Conservation (phyloP, 169 alveolate genomes). For the Plasmodium falciparum region DNA sequence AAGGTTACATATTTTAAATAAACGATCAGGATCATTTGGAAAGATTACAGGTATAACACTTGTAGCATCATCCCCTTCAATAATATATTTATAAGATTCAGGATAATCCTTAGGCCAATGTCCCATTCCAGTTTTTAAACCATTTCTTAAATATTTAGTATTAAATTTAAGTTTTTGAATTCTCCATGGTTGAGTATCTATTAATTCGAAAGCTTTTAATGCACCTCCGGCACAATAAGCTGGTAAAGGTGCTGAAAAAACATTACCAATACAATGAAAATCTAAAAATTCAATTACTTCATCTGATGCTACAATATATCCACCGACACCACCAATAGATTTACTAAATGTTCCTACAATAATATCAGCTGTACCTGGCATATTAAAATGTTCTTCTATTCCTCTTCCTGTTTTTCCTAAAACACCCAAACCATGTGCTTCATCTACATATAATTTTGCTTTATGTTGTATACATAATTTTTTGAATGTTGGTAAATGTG, state of each 20-base stretch:
- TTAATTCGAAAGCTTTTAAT: constrained; percentile 83
- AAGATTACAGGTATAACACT: constrained; percentile 85
- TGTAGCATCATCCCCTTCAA: constrained; percentile 84
- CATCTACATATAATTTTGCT: constrained; percentile 85
- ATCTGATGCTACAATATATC: constrained; percentile 82
- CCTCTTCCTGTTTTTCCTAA: constrained; percentile 92
- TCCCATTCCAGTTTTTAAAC: constrained; percentile 80
- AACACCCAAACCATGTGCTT: constrained; percentile 92
- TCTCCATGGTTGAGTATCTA: constrained; percentile 82
- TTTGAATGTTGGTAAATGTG: constrained; percentile 83
- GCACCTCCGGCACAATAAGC: constrained; percentile 88
- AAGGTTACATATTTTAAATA: constrained; percentile 76
- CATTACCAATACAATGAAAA: constrained; percentile 85
- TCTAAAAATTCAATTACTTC: constrained; percentile 85
- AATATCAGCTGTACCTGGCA: constrained; percentile 83
- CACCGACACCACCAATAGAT: constrained; percentile 87
- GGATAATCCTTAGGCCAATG: constrained; percentile 87
- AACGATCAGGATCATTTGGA: constrained; percentile 83
- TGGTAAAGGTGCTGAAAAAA: constrained; percentile 87
- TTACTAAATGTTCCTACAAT: constrained; percentile 87
- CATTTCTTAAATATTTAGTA: constrained; percentile 79
- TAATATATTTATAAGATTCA: constrained; percentile 75
- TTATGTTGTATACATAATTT: constrained; percentile 82
- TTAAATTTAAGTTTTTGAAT: constrained; percentile 78
- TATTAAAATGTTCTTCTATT: constrained; percentile 83